Conservation (phyloP, 331 rosid species). For the Pyracantha coccinea region DNA sequence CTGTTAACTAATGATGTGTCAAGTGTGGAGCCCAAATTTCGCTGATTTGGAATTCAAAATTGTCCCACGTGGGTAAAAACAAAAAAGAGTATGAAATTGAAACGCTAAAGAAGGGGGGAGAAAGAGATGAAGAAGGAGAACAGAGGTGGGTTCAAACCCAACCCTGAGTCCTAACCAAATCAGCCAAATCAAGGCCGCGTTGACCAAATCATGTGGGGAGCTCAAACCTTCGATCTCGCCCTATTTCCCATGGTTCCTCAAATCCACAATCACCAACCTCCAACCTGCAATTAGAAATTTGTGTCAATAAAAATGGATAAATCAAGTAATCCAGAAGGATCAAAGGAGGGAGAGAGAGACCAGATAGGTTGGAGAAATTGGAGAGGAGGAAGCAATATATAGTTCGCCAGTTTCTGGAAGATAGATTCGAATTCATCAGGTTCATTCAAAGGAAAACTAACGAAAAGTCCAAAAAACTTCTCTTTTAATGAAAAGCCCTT, state of each 20-base stretch:
- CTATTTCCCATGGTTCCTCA: constrained; percentile 82
- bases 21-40: no score
- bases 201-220: constrained; percentile 68
- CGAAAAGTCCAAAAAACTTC: no score
- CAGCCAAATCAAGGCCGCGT: constrained; percentile 69
- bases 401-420: constrained; percentile 66
- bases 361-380: constrained; percentile 45
- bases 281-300: constrained; percentile 34
- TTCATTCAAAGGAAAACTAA: no score
- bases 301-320: no score
- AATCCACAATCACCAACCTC: constrained; percentile 81
- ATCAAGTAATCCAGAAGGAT: background rate
- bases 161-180: constrained; percentile 52
- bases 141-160: constrained; percentile 25
- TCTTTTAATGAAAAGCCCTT: no score
- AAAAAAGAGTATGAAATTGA: no score
- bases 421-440: no score
- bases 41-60: no score
- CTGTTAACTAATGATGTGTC: no score
- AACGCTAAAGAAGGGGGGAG: no score
- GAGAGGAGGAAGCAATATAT: constrained; percentile 61
- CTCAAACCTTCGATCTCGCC: constrained; percentile 39
- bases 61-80: no score
- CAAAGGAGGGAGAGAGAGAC: constrained; percentile 21
- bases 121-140: no score